Evolutionary conservation across 2,329 filamentous ascomycete species (phyloP), one percentile per base, ranked within the genome.

Genomic region (Stemphylium beticola): DNA sequence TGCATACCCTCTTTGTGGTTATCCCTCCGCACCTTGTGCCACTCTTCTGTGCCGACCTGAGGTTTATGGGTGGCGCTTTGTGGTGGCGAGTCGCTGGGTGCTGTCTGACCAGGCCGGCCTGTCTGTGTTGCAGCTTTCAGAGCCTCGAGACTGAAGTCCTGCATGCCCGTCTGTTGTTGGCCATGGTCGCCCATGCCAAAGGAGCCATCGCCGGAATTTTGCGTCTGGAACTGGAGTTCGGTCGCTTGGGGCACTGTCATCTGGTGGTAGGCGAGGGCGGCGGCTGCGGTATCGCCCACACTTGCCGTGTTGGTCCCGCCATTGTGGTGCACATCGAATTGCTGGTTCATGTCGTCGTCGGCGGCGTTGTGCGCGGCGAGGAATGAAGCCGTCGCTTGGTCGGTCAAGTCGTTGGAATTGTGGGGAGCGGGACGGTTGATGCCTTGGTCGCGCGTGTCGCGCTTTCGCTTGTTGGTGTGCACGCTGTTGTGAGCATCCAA

Each of bases 21-120:
- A 70, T 98, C 93, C 74, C 96, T 95, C 58, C 95, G 87, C 68
- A 96, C 88, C 75, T 96, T 96, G 76, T 99, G 95, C 95, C 95
- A 99, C 76, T 98, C 93, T 49, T 96, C 92, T 2, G 92, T 95
- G 2, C 95, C 95, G n/a, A 98, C 95, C 6, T 88, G 86, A 7
- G 93, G 93, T 76, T 97, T 98, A 40, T 71, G 72, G 22, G 68
- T 57, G 14, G 62, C 55, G 34, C 64, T 68, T 41, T 67, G 67
- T 14, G 74, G 73, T 10, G 74, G 69, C 24, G 73, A 74, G 38
- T 75, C 74, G 61, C 71, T 74, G 29, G 64, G 60, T 8, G 64
- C 61, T 26, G 66, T 46, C 51, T 70, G 69, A 18, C 53, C 83
- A 78, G 50, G 80, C 74, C 69, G 83, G 75, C 62, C 79, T 76